Evolutionary conservation across 495 filamentous ascomycete genomes (phyloP).

Genomic region (Hypoxylon lienhwacheense): DNA sequence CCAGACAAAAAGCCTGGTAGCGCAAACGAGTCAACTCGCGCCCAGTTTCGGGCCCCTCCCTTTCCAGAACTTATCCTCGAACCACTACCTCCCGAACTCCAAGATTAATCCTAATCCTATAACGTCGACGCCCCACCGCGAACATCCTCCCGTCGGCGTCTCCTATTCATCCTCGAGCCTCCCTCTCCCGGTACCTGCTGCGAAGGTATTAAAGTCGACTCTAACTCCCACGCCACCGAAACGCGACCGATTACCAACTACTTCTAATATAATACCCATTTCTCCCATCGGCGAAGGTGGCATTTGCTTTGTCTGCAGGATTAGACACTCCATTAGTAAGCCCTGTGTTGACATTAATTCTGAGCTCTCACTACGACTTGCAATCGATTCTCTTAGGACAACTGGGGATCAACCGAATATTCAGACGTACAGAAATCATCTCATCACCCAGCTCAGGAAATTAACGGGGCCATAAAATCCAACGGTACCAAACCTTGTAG

Average conservation of each 20-base stretch:
- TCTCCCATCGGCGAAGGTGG: conserved; percentile 11
- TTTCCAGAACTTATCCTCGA: no score
- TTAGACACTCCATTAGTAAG: conserved; percentile 29
- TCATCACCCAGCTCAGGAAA: conserved; percentile 15
- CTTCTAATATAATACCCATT: not conserved
- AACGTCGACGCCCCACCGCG: not conserved
- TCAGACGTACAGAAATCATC: conserved; percentile 6
- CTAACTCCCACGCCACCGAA: not conserved
- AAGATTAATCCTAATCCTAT: conserved; percentile 3
- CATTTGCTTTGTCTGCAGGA: conserved; percentile 41
- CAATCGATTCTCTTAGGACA: conserved; percentile 33
- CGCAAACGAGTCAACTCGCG: not conserved
- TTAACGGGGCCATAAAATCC: conserved; percentile 4
- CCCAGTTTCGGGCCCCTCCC: no score
- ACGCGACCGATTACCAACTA: not conserved
- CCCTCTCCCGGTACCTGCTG: not conserved
- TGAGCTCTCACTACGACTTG: conserved; percentile 37
- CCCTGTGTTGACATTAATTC: conserved; percentile 41
- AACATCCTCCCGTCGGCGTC: not conserved
- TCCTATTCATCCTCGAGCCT: not conserved
- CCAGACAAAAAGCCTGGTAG: no score
- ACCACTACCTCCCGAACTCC: not conserved
- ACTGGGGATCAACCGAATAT: not conserved
- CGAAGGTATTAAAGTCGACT: conserved; percentile 7
- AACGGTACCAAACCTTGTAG: not conserved